A percentile compares a stretch with the other conserved stretches of the same genome.
Evolutionary conservation across 495 filamentous ascomycete species (phyloP).

Genomic region (Entonaema liquescens): DNA sequence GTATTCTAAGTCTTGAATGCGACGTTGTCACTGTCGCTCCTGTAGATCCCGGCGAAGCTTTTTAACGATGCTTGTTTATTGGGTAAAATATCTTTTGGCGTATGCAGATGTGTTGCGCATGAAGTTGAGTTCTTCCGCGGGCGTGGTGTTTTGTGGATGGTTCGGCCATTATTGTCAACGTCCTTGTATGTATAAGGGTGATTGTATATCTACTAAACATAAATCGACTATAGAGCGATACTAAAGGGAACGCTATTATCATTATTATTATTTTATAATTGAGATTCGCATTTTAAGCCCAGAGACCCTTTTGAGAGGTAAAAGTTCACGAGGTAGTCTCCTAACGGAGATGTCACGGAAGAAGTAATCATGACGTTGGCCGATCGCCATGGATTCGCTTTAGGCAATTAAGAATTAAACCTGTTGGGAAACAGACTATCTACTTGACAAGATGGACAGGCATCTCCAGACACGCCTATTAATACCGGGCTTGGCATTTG

Average conservation of each 20-base stretch:
- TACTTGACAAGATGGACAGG: background rate
- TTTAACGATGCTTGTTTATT: background rate
- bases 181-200: too few species aligned
- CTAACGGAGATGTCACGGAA: background rate
- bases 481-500: constrained; percentile 7
- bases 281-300: too few species aligned
- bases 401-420: constrained; percentile 28
- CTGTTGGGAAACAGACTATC: background rate
- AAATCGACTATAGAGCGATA: too few species aligned
- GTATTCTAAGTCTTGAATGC: background rate
- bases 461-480: background rate
- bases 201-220: too few species aligned
- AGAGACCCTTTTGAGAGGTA: too few species aligned
- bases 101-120: background rate
- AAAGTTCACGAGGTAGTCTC: too few species aligned
- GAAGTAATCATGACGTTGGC: constrained; percentile 18
- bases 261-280: too few species aligned
- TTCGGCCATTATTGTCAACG: too few species aligned
- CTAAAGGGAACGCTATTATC: too few species aligned
- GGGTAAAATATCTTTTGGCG: background rate
- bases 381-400: constrained; percentile 17
- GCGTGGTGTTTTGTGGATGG: too few species aligned
- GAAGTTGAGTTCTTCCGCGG: background rate
- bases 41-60: background rate
- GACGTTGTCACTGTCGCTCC: constrained; percentile 10